These are phyloP conservation scores for Kwoniella newhampshirensis DNA, from an alignment of 768 basidiomycete species.

Conservation along the genomic window DNA sequence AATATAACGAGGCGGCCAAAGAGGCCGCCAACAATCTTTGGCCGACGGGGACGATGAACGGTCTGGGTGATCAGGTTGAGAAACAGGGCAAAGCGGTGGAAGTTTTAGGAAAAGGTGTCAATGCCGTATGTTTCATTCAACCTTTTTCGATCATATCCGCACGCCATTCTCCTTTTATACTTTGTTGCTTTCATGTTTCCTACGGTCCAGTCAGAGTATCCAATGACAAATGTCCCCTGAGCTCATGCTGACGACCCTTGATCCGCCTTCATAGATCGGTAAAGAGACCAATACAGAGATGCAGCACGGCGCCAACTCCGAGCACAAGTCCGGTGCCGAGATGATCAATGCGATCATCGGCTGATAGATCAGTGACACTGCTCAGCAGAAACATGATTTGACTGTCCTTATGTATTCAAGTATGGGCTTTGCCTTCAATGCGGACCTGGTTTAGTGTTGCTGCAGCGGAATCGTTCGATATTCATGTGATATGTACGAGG, in stretches of 20 bases:
- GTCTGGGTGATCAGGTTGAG: slow-evolving; percentile 8
- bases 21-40: slow-evolving; percentile 3
- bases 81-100: slow-evolving; percentile 15
- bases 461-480: background rate
- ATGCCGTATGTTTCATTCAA: slow-evolving; percentile 18
- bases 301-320: slow-evolving; percentile 6
- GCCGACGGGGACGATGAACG: slow-evolving; percentile 3
- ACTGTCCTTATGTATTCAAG: background rate
- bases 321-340: slow-evolving; percentile 5
- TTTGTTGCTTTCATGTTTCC: no score
- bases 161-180: no score
- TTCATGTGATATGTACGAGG: slow-evolving; percentile 4
- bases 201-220: no score
- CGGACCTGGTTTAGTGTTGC: no score
- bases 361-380: background rate
- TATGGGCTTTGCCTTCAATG: no score
- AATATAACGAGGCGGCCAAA: slow-evolving; percentile 13
- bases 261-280: slow-evolving; percentile 4
- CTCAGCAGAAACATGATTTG: background rate
- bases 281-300: slow-evolving; percentile 13
- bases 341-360: slow-evolving; percentile 13
- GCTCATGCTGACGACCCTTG: background rate
- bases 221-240: background rate
- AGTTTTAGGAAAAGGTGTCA: slow-evolving; percentile 9
- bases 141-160: no score